These are phyloP conservation scores for Mrakiaceae sp. DNA, from an alignment of 1,284 basidiomycete species.

Conservation along the genomic window DNA sequence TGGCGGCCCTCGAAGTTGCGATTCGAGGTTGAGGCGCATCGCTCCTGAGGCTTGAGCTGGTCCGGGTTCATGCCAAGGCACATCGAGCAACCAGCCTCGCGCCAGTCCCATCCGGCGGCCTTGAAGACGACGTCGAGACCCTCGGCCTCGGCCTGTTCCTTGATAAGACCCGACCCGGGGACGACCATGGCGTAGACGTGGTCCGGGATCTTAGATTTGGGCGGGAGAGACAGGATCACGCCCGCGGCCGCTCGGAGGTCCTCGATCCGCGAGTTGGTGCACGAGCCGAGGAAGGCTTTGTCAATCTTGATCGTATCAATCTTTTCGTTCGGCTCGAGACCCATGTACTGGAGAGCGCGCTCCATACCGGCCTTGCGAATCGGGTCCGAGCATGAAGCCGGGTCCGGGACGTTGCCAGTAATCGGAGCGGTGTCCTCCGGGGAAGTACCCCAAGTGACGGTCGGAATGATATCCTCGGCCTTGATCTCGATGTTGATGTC, in stretches of 20 bases:
- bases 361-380: conserved; percentile 61
- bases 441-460: conserved; percentile 92
- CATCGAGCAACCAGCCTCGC: conserved; percentile 97
- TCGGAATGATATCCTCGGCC: conserved; percentile 83
- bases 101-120: conserved; percentile 93
- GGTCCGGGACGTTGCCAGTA: conserved; percentile 74
- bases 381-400: conserved; percentile 53
- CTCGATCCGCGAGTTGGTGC: conserved; percentile 94
- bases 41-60: conserved; percentile 76
- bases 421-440: conserved; percentile 87
- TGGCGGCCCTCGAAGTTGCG: conserved; percentile 93
- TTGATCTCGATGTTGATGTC: conserved; percentile 77
- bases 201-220: conserved; percentile 52
- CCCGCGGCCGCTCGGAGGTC: conserved; percentile 82
- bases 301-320: conserved; percentile 80
- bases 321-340: conserved; percentile 63
- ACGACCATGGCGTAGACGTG: conserved; percentile 87
- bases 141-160: conserved; percentile 88
- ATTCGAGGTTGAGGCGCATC: conserved; percentile 93
- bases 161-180: conserved; percentile 86
- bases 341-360: conserved; percentile 85
- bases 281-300: conserved; percentile 94
- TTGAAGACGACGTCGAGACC: conserved; percentile 84
- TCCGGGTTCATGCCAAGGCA: conserved; percentile 97
- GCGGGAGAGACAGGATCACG: conserved; percentile 48